Conservation (phyloP, 2,329 filamentous ascomycete species). For the Xylaria sp. region DNA sequence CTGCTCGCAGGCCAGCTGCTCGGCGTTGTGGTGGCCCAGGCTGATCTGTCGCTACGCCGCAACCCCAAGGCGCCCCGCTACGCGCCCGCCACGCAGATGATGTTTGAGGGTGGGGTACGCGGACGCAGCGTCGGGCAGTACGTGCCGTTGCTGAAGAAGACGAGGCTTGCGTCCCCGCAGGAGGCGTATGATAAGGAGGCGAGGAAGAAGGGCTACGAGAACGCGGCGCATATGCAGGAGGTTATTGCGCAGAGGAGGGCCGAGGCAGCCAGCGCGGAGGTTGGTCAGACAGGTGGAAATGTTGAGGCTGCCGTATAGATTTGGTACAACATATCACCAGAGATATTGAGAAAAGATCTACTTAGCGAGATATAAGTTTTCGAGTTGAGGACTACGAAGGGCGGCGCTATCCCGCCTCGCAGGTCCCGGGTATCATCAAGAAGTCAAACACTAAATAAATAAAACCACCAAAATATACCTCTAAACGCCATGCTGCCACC, state of each 20-base stretch:
- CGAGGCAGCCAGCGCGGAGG: constrained; percentile 43
- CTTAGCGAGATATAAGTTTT: neutral
- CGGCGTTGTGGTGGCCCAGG: constrained; percentile 58
- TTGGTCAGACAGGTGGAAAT: constrained; percentile 32
- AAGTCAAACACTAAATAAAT: neutral
- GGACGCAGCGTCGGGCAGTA: constrained; percentile 60
- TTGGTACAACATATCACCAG: neutral
- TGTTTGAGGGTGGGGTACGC: constrained; percentile 63
- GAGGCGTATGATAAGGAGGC: constrained; percentile 67
- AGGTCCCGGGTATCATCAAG: constrained; percentile 22
- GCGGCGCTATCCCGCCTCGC: neutral
- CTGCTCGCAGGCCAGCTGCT: constrained; percentile 77
- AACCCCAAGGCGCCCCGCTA: constrained; percentile 25
- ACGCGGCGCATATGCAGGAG: constrained; percentile 52
- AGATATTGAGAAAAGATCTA: neutral
- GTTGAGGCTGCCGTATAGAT: constrained; percentile 36
- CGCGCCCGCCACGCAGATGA: constrained; percentile 38
- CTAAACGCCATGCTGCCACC: constrained; percentile 4
- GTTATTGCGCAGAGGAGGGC: constrained; percentile 32
- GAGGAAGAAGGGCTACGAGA: constrained; percentile 62
- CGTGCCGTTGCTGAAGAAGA: constrained; percentile 58
- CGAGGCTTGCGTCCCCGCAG: constrained; percentile 54
- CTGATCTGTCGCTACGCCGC: constrained; percentile 30
- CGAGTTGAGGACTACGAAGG: neutral
- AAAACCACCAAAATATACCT: neutral